Percentiles rank a stretch among this genome's conserved stretches.
Conservation (phyloP, 169 alveolate species). For the Plasmodium relictum region DNA sequence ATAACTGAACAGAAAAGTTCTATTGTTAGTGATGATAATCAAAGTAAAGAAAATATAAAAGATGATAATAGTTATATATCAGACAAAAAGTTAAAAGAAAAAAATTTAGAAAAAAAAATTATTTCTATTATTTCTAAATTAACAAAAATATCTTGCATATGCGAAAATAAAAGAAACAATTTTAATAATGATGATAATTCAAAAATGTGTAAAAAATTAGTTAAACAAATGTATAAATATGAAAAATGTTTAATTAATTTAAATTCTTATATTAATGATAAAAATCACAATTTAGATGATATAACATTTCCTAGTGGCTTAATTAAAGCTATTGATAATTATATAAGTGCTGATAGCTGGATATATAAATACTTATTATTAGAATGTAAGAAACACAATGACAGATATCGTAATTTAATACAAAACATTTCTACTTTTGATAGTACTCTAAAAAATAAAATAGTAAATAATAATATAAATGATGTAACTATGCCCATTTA, state of each 20-base stretch:
- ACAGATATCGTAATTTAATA: constrained; percentile 51
- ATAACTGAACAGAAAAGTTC: constrained; percentile 13
- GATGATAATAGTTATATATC: constrained; percentile 37
- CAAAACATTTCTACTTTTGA: constrained; percentile 67
- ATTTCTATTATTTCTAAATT: constrained; percentile 64
- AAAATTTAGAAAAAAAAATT: constrained; percentile 50
- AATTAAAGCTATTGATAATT: constrained; percentile 69
- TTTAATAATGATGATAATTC: constrained; percentile 15
- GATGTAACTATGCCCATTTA: constrained; percentile 46
- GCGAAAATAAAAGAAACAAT: constrained; percentile 61
- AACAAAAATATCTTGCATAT: constrained; percentile 68
- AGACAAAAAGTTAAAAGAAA: constrained; percentile 35
- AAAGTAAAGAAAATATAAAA: constrained; percentile 37
- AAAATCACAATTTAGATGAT: constrained; percentile 44
- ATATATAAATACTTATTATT: constrained; percentile 56
- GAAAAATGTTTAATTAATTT: constrained; percentile 57
- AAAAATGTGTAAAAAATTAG: constrained; percentile 29
- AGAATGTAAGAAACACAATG: constrained; percentile 65
- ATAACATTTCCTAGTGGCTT: constrained; percentile 73
- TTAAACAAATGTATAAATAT: constrained; percentile 72
- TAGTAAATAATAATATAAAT: constrained; percentile 13
- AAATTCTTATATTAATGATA: constrained; percentile 43
- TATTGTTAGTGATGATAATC: constrained; percentile 8
- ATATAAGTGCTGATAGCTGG: constrained; percentile 52
- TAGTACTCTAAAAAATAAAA: constrained; percentile 42